A percentile compares a stretch with the other conserved stretches of the same genome.
Evolutionary conservation across 1,284 basidiomycete genomes (phyloP).

Genomic region (Tilletia setariae): DNA sequence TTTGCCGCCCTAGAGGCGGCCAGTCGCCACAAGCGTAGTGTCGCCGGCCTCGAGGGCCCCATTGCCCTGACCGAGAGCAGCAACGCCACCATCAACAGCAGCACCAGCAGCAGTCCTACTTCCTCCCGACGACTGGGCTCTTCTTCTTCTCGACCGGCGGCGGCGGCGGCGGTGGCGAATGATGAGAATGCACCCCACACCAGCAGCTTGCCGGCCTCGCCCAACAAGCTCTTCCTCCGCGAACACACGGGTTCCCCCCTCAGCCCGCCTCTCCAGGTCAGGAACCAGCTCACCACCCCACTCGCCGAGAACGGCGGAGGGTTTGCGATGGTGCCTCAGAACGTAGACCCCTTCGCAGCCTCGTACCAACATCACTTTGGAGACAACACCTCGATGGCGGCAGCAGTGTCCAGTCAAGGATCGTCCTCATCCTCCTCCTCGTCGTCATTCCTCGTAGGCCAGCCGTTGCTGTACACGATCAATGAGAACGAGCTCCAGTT

Average conservation of each 20-base stretch:
- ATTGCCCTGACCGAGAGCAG: conserved; percentile 1
- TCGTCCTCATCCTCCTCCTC: background rate
- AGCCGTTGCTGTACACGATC: conserved; percentile 11
- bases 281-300: background rate
- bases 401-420: background rate
- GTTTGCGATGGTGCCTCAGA: background rate
- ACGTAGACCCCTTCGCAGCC: background rate
- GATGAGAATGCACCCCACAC: background rate
- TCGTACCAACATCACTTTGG: conserved; percentile 8
- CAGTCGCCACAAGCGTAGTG: background rate
- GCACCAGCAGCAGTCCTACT: no score
- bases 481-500: conserved; percentile 12
- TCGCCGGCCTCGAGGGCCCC: background rate
- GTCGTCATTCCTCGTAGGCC: background rate
- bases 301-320: background rate
- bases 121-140: background rate
- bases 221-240: background rate
- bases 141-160: background rate
- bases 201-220: background rate
- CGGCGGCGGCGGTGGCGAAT: background rate
- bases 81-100: background rate
- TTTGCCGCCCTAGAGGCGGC: conserved; percentile 10
- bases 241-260: background rate
- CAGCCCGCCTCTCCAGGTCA: background rate
- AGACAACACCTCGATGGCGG: conserved; percentile 13